These are phyloP conservation scores for Colletotrichum sp. DNA, from an alignment of 2,329 filamentous ascomycete genomes.

Conservation along the genomic window DNA sequence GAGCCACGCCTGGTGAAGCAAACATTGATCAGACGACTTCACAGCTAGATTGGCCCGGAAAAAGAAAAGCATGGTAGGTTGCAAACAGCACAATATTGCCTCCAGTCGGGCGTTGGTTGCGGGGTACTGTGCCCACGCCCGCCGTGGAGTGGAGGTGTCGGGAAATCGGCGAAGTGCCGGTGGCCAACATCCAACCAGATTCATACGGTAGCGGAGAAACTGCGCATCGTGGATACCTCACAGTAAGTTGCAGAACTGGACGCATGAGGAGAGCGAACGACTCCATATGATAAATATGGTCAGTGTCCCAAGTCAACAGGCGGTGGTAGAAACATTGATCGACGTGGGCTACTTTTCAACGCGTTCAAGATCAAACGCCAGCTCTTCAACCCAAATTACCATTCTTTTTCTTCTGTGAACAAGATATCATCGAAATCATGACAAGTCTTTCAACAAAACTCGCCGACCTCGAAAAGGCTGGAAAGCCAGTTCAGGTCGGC, in stretches of 20 bases:
- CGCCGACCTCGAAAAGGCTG: conserved; percentile 39
- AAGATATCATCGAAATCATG: conserved; percentile 28
- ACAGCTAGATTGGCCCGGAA: not conserved
- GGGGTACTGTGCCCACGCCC: not conserved
- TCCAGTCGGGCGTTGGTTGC: not conserved
- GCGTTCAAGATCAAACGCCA: not conserved
- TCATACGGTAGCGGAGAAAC: not conserved
- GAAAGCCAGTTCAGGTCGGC: conserved; percentile 45
- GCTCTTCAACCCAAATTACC: not conserved
- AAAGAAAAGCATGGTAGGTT: not conserved
- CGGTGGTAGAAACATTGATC: accelerated
- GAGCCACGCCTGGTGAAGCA: not conserved
- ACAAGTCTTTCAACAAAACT: conserved; percentile 44
- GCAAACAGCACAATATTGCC: not conserved
- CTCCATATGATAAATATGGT: not conserved
- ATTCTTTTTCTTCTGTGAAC: accelerated
- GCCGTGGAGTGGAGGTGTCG: not conserved
- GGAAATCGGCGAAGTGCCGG: not conserved
- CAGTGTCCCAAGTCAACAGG: not conserved
- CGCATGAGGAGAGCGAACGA: too few species aligned
- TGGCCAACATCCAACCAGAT: not conserved
- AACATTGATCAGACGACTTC: not conserved
- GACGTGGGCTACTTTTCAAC: not conserved
- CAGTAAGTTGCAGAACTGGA: too few species aligned
- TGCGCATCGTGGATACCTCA: not conserved